Percentiles rank a stretch among this genome's conserved stretches.
Evolutionary conservation across 768 basidiomycete genomes (phyloP).

Genomic region (Termitomyces sp.): DNA sequence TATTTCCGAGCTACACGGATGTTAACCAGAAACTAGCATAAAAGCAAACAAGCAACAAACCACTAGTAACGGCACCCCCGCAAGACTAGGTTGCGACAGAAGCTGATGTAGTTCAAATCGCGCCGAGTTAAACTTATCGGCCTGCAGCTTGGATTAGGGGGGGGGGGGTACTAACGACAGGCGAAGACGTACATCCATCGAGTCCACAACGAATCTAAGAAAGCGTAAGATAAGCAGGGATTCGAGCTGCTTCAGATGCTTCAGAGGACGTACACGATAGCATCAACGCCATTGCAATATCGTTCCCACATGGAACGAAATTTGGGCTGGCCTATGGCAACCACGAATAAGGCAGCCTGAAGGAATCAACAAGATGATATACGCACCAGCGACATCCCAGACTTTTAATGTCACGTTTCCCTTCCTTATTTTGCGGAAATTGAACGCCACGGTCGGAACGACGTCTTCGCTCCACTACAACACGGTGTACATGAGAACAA

Average conservation of each 20-base stretch:
- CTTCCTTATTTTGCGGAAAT: slow-evolving; percentile 81
- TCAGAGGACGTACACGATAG: slow-evolving; percentile 64
- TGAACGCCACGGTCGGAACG: slow-evolving; percentile 94
- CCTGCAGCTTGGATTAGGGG: slow-evolving; percentile 32
- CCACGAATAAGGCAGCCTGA: neutral
- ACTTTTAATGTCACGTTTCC: slow-evolving; percentile 90
- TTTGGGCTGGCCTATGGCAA: slow-evolving; percentile 70
- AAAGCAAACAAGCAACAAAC: slow-evolving; percentile 36
- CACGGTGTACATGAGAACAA: neutral
- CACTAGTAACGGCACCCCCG: slow-evolving; percentile 76
- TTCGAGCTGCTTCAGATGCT: too few relatives aligned
- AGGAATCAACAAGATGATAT: neutral
- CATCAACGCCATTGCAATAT: slow-evolving; percentile 90
- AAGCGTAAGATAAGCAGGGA: neutral
- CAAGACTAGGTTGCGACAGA: slow-evolving; percentile 56
- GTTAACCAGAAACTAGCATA: neutral
- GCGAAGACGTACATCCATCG: slow-evolving; percentile 61
- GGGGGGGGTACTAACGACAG: neutral
- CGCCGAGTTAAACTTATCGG: slow-evolving; percentile 77
- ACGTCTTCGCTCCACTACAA: slow-evolving; percentile 92
- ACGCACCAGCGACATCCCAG: slow-evolving; percentile 89
- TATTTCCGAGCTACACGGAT: slow-evolving; percentile 72
- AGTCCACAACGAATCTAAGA: slow-evolving; percentile 86
- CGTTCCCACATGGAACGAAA: slow-evolving; percentile 96
- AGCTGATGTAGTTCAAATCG: slow-evolving; percentile 82